Conservation (phyloP, 768 basidiomycete species). For the Tubosaeta sp. region DNA sequence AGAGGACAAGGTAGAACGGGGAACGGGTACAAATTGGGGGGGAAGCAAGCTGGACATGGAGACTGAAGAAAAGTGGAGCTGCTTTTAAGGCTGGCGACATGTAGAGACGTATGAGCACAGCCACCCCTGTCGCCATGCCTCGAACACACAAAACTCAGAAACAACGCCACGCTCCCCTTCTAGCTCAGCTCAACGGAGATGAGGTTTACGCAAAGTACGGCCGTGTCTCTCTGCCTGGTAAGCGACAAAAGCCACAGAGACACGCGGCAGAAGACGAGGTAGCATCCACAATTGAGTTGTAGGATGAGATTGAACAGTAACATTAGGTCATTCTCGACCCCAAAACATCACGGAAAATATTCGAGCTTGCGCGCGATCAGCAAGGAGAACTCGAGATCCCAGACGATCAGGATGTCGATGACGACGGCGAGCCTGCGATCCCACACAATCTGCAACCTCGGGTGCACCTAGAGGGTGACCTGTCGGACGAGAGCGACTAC, state of each 20-base stretch:
- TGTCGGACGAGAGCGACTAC: slow-evolving; percentile 56
- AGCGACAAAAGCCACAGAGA: slow-evolving; percentile 59
- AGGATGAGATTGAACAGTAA: slow-evolving; percentile 1
- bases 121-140: slow-evolving; percentile 47
- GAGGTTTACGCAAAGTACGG: slow-evolving; percentile 75
- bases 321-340: slow-evolving; percentile 67
- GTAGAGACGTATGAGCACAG: not conserved
- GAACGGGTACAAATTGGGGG: slow-evolving; percentile 13
- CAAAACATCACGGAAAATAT: slow-evolving; percentile 80
- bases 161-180: slow-evolving; percentile 81
- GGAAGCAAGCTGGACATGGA: slow-evolving; percentile 24
- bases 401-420: slow-evolving; percentile 51
- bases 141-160: slow-evolving; percentile 53
- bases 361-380: slow-evolving; percentile 89
- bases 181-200: slow-evolving; percentile 78
- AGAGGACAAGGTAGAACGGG: not conserved
- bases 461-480: slow-evolving; percentile 37
- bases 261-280: slow-evolving; percentile 50
- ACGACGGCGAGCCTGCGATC: slow-evolving; percentile 29
- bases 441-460: slow-evolving; percentile 24
- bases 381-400: slow-evolving; percentile 80
- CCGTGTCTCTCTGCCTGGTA: slow-evolving; percentile 69
- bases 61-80: not conserved
- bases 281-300: slow-evolving; percentile 10
- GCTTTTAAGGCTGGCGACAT: not conserved